These are phyloP conservation scores for Phialocephala sp. DNA, from an alignment of 2,329 filamentous ascomycete genomes.

Conservation along the genomic window DNA sequence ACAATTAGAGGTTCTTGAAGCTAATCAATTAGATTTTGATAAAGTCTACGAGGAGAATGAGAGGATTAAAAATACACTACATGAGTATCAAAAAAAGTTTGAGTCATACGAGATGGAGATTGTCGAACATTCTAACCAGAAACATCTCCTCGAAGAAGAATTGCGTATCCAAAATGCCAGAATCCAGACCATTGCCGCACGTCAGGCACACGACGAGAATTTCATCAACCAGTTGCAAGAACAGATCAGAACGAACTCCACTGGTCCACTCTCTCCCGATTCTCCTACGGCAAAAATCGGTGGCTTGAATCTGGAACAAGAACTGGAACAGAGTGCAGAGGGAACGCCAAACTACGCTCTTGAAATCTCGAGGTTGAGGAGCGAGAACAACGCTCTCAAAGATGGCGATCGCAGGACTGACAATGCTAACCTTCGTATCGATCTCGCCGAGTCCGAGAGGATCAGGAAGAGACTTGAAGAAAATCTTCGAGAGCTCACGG, in stretches of 20 bases:
- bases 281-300: conserved; percentile 25
- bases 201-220: conserved; percentile 52
- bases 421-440: conserved; percentile 58
- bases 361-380: conserved; percentile 62
- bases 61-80: conserved; percentile 44
- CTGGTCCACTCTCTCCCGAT: conserved; percentile 27
- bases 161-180: conserved; percentile 39
- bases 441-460: conserved; percentile 60
- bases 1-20: conserved; percentile 59
- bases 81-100: conserved; percentile 47
- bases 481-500: conserved; percentile 61
- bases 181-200: conserved; percentile 44
- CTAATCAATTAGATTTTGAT: conserved; percentile 48
- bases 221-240: conserved; percentile 62
- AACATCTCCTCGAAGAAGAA: conserved; percentile 54
- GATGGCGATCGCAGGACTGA: conserved; percentile 60
- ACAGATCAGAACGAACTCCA: conserved; percentile 44
- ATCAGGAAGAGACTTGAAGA: conserved; percentile 58
- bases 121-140: conserved; percentile 47
- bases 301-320: conserved; percentile 61
- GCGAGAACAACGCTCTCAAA: conserved; percentile 65
- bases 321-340: conserved; percentile 52
- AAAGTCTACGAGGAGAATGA: conserved; percentile 38
- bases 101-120: conserved; percentile 43
- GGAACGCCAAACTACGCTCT: conserved; percentile 53